Evolutionary conservation across 2,329 filamentous ascomycete species (phyloP), one percentile per base, ranked within the genome.

Genomic region (Aspergillus ustus): DNA sequence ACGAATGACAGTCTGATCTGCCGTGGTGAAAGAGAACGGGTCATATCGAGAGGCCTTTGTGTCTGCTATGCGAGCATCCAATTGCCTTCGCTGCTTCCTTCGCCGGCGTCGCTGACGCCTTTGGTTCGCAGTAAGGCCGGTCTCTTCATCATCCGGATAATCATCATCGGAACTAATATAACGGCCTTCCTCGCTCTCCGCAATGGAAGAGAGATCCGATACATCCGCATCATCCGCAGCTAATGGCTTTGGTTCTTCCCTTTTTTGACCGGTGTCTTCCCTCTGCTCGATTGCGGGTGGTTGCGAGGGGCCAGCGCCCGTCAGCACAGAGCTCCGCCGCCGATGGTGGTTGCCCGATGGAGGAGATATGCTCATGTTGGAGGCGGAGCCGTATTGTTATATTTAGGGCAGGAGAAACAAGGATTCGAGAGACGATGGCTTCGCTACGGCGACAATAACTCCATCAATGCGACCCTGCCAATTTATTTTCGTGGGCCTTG

Each of bases 81-180:
- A 77, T 65, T 85, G 80, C 13, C 87, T 89, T 71, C 91, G 90
- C 72, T 87, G 84, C 76, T 84, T 83, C 77, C 87, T 87, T 78
- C 87, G 84, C 72, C 87, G 86, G 69, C 89, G 88, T 73, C 89
- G 87, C 67, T 85, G 74, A 53, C 75, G 84, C 74, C 87, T 86
- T 70, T 94, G 91, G 70, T 87, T 85, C 63, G 85, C 84, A 43
- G 92, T 96, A 68, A 97, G 81, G 1, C 93, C 93, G 2, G 91
- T 91, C 82, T 97, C 93, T 79, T 96, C 93, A 73, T 97, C 93
- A 69, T 94, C 91, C 63, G 91, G 87, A 29, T 91, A 75, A 51
- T 90, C 91, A 66, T 92, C 89, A 67, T 92, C 90, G 29, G 88
- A 88, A 57, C 87, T 84, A 67, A 87, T 78, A 65, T 83, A 78